These are phyloP conservation scores for Orbilia quercus DNA, from an alignment of 2,329 filamentous ascomycete genomes.

Conservation along the genomic window DNA sequence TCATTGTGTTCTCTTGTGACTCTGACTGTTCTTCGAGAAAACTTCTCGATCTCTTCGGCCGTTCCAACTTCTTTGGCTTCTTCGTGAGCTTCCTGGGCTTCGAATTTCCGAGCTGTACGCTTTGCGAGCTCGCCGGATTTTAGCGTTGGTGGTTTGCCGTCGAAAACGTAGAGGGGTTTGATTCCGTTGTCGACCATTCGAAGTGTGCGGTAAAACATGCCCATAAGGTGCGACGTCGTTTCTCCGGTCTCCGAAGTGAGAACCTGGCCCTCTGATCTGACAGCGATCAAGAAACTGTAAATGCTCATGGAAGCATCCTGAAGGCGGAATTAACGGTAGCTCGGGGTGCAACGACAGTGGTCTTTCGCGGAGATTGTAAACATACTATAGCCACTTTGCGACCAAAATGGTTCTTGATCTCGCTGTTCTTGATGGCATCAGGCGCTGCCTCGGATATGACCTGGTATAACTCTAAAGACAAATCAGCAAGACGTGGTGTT, in stretches of 20 bases:
- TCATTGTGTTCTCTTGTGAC: constrained; percentile 97
- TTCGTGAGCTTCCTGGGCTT: constrained; percentile 88
- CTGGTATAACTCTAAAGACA: constrained; percentile 72
- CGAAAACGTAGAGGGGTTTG: constrained; percentile 97
- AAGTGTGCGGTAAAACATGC: constrained; percentile 98
- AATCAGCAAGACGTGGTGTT: constrained; percentile 6
- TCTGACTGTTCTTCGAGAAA: constrained; percentile 88
- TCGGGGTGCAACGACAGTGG: neutral
- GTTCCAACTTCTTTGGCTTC: constrained; percentile 98
- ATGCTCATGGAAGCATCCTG: constrained; percentile 87
- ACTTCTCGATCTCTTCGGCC: constrained; percentile 97
- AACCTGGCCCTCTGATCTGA: constrained; percentile 95
- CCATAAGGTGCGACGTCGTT: constrained; percentile 98
- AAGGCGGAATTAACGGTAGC: constrained; percentile 3
- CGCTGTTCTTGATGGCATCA: constrained; percentile 93
- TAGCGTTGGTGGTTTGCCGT: constrained; percentile 94
- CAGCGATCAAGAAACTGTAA: constrained; percentile 97
- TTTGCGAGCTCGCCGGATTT: constrained; percentile 97
- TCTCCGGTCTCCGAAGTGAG: constrained; percentile 94
- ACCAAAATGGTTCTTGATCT: constrained; percentile 99
- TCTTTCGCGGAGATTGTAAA: constrained; percentile 57
- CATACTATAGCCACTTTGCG: constrained; percentile 96
- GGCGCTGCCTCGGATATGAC: constrained; percentile 93
- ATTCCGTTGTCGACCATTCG: constrained; percentile 99
- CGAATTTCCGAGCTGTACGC: constrained; percentile 92